These are phyloP conservation scores for Ormosia emarginata DNA, from an alignment of 306 rosid species.

Conservation along the genomic window DNA sequence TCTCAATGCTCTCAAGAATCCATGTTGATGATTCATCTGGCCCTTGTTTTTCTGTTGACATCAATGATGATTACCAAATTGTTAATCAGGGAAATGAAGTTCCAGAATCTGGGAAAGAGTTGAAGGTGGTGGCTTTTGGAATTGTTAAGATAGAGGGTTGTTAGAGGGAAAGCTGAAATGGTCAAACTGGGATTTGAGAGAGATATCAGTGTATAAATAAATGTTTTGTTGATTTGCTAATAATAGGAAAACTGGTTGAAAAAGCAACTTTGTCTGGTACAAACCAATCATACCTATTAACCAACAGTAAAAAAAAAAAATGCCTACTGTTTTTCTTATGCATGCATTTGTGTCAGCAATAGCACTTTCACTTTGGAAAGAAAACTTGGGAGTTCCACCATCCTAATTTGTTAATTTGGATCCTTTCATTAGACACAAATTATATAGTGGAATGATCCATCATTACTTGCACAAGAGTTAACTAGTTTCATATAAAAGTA, in stretches of 20 bases:
- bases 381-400: background rate
- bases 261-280: background rate
- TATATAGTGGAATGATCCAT: no score
- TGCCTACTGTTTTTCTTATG: background rate
- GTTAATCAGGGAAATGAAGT: background rate
- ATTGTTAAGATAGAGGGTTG: background rate
- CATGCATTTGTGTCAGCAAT: background rate
- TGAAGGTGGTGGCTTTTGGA: background rate
- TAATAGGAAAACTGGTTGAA: constrained; percentile 1
- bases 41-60: constrained; percentile 31
- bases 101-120: background rate
- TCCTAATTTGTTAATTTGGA: background rate
- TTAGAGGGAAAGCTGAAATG: constrained; percentile 22
- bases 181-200: background rate
- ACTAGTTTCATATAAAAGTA: no score
- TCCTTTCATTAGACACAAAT: no score
- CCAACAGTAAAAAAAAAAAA: background rate
- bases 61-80: background rate
- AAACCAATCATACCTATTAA: background rate
- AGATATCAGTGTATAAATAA: constrained; percentile 1
- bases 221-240: background rate
- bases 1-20: constrained; percentile 56
- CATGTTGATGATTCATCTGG: constrained; percentile 38
- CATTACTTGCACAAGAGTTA: no score
- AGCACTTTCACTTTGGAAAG: background rate